Base-by-base conservation (phyloP, 2,329 filamentous ascomycete genomes). In the Passalora sequoiae region DNA sequence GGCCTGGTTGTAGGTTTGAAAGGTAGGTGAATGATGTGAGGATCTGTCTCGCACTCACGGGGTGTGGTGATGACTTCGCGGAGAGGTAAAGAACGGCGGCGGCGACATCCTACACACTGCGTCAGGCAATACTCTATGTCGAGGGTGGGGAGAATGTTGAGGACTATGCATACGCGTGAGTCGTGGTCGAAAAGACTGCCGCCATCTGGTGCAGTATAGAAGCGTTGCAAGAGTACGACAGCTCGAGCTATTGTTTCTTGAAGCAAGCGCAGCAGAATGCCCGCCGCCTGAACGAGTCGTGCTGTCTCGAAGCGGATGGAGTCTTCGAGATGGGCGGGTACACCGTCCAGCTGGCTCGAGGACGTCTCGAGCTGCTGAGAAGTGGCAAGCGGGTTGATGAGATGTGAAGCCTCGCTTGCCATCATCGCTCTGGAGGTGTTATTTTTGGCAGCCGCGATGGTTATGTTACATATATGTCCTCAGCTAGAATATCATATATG, bases 11-110 rank as follows among this genome's bases (percentile, higher is more conserved):
- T 1, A 76, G 64, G 0, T 84, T 86, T 28, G 81, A 69, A 4
- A 97, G 80, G 65, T 91, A 94, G 28, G 80, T 76, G 66, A 94
- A 95, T 47, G 91, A 83, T 61, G 89, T 92, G 46, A 89, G 76
- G 28, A 96, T 71, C 53, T 89, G 89, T 53, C 89, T 81, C 1
- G 87, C 80, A 9, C 84, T 84, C 46, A 84, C 80, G 1, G 89
- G 84, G 38, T 79, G 74, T 3, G 86, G 78, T 17, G 89, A 88
- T 44, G 92, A 76, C 68, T 97, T 97, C 21, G 88, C 79, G 17
- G 81, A 78, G 39, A 95, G 74, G 69, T 88, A 97, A 39, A 97
- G 67, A 1, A 80, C 75, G 12, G 87, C 87, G 24, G 89, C 86
- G 22, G 88, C 94, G 40, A 85, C 76, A 62, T 92, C 83, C 84